Percentiles rank a stretch among this genome's conserved stretches.
These are phyloP conservation scores for Sambucus nigra DNA, from an alignment of 129 eudicot species.

Conservation along the genomic window DNA sequence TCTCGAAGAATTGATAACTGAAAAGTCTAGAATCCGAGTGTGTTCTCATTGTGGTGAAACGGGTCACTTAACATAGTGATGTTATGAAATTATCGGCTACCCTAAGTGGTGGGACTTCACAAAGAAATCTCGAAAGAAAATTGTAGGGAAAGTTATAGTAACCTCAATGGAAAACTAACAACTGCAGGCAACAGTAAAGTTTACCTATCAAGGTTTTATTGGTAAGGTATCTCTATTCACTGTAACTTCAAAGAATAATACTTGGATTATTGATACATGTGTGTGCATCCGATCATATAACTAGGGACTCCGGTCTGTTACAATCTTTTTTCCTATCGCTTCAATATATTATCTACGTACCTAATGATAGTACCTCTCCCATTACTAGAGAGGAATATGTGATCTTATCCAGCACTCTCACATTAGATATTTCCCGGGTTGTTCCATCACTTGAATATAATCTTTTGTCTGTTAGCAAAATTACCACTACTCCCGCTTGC, in stretches of 20 bases:
- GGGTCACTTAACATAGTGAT: not conserved
- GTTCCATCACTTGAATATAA: not conserved
- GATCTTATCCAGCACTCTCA: too few relatives aligned
- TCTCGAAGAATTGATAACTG: too few relatives aligned
- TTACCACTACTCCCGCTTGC: constrained; percentile 4
- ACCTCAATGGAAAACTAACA: not conserved
- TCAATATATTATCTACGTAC: not conserved
- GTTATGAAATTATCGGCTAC: not conserved
- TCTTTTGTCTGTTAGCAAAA: not conserved
- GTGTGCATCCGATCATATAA: constrained; percentile 5
- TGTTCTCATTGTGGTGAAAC: constrained; percentile 3
- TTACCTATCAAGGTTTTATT: not conserved
- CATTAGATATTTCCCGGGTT: not conserved
- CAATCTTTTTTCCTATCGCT: not conserved
- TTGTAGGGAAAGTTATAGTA: constrained; percentile 4
- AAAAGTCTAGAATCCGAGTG: not conserved
- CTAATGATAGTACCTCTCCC: too few relatives aligned
- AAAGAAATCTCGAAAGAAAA: not conserved
- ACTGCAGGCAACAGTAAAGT: not conserved
- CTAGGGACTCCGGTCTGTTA: not conserved
- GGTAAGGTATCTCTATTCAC: not conserved
- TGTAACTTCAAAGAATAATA: constrained; percentile 5
- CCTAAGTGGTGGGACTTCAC: constrained; percentile 1
- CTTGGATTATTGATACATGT: constrained; percentile 2
- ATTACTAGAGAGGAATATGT: too few relatives aligned